These are phyloP conservation scores for Rosa hybrid DNA, from an alignment of 331 rosid genomes.

Conservation along the genomic window DNA sequence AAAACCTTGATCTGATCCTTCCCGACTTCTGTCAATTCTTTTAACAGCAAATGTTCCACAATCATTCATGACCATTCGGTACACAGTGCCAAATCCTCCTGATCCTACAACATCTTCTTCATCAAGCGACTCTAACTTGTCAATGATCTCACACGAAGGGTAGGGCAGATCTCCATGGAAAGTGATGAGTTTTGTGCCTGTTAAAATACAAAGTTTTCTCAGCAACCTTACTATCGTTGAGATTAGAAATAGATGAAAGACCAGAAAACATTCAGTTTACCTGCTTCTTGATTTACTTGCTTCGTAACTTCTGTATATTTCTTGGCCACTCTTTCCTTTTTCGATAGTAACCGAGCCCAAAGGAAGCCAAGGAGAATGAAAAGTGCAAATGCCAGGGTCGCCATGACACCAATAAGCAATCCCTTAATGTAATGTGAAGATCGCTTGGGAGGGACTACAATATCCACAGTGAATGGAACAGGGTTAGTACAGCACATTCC, in stretches of 20 bases:
- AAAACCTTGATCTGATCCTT: conserved; percentile 81
- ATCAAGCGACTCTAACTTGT: conserved; percentile 82
- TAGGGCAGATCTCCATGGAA: conserved; percentile 93
- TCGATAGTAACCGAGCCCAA: conserved; percentile 63
- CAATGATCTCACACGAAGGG: conserved; percentile 81
- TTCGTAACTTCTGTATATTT: conserved; percentile 73
- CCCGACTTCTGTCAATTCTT: conserved; percentile 69
- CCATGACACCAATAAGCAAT: conserved; percentile 73
- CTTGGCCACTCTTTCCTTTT: conserved; percentile 75
- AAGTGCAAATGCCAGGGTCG: conserved; percentile 58
- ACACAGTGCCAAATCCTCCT: conserved; percentile 93
- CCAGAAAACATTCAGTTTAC: conserved; percentile 44
- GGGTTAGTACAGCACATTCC: conserved; percentile 11
- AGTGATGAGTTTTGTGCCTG: conserved; percentile 91
- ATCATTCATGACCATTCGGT: conserved; percentile 94
- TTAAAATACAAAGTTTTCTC: background rate
- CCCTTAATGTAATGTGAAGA: conserved; percentile 75
- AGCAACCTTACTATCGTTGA: background rate
- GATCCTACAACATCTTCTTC: conserved; percentile 82
- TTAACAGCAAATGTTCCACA: conserved; percentile 89
- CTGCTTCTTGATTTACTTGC: conserved; percentile 62
- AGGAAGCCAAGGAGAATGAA: conserved; percentile 57
- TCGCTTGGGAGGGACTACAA: conserved; percentile 72
- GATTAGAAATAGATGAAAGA: background rate
- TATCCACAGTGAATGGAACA: background rate